phyloP scores from a whole-genome alignment of 768 basidiomycete genomes.

The Russula sp. region DNA sequence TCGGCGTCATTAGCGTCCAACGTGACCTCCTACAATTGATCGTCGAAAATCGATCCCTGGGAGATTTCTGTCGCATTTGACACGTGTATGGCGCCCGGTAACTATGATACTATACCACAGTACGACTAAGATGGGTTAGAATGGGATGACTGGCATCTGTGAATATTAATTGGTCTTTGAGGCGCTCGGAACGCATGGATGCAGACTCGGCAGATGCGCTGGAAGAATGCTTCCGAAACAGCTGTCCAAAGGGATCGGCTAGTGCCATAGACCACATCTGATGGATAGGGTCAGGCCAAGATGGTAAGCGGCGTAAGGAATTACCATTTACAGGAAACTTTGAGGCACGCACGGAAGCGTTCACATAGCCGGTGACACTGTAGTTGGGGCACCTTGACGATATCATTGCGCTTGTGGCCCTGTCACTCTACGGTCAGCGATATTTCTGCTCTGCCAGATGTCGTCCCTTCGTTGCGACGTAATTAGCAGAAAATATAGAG shows the following conservation, averaged over 20 bases:
- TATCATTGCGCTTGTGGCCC: conserved; percentile 13
- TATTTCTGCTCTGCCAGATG: conserved; percentile 1
- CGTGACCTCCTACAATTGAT: conserved; percentile 19
- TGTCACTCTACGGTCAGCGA: not conserved
- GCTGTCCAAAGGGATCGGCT: conserved; percentile 7
- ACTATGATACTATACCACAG: conserved; percentile 21
- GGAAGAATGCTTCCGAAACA: conserved; percentile 7
- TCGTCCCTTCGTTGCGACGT: conserved; percentile 7
- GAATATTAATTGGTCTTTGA: conserved; percentile 16
- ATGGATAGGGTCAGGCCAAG: conserved; percentile 15
- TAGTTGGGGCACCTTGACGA: conserved; percentile 13
- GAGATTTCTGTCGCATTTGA: conserved; percentile 14
- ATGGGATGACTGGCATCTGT: conserved; percentile 14
- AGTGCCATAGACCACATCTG: conserved; percentile 11
- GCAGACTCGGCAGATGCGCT: not conserved
- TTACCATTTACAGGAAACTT: conserved; percentile 19
- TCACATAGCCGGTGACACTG: not conserved
- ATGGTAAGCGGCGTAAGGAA: conserved; percentile 15
- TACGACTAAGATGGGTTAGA: conserved; percentile 5
- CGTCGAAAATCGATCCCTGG: conserved; percentile 6
- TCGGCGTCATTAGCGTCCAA: conserved; percentile 16
- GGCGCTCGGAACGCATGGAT: conserved; percentile 20
- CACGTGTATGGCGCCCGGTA: conserved; percentile 17
- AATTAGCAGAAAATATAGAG: conserved; percentile 5
- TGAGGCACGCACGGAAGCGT: conserved; percentile 14